Conservation (phyloP, 163 green algal species). For the Scenedesmus sp. region DNA sequence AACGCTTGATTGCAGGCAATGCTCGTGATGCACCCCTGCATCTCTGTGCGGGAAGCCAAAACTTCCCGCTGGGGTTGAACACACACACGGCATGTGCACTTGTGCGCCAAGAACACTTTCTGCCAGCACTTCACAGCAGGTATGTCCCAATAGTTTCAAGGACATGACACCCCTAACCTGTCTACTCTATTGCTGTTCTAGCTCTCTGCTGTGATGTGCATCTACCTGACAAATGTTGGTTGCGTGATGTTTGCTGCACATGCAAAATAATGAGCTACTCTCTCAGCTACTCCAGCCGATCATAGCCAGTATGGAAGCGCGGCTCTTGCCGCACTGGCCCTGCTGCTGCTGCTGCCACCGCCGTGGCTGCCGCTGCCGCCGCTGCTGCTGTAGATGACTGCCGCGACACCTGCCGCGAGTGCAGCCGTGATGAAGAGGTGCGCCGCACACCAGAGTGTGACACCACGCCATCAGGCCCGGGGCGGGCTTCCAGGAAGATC, state of each 20-base stretch:
- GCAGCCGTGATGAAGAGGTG: not conserved
- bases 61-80: too few relatives aligned
- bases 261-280: not conserved
- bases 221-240: not conserved
- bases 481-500: slow-evolving; percentile 12
- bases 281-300: not conserved
- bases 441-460: not conserved
- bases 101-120: too few relatives aligned
- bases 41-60: too few relatives aligned
- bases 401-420: not conserved
- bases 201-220: not conserved
- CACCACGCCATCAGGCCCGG: not conserved
- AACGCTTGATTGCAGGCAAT: too few relatives aligned
- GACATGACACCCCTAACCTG: too few relatives aligned
- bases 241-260: not conserved
- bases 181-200: too few relatives aligned
- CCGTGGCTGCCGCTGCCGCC: not conserved
- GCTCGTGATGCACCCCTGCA: too few relatives aligned
- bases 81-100: too few relatives aligned
- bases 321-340: not conserved
- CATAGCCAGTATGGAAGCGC: not conserved
- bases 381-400: slow-evolving; percentile 2
- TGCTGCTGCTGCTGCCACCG: not conserved
- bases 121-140: too few relatives aligned
- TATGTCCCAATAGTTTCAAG: too few relatives aligned